These are phyloP conservation scores for Trichoderma guizhouense DNA, from an alignment of 2,329 filamentous ascomycete genomes.

Conservation along the genomic window DNA sequence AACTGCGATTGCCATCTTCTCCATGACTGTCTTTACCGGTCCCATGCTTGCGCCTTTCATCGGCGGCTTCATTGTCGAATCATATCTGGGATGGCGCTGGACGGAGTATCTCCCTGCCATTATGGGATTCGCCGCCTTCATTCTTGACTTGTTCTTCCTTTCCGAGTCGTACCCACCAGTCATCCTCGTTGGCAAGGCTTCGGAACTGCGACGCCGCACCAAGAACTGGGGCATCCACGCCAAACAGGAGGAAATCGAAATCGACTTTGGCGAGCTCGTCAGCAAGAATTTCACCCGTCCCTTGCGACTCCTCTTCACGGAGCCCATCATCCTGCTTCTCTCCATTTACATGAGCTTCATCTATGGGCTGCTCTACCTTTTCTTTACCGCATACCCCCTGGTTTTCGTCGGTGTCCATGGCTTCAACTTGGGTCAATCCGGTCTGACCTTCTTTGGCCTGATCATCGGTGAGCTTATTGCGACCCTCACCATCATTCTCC, in stretches of 20 bases:
- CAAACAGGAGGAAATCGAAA: slow-evolving; percentile 68
- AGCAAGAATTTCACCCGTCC: slow-evolving; percentile 66
- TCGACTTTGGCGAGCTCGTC: slow-evolving; percentile 61
- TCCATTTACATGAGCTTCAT: slow-evolving; percentile 73
- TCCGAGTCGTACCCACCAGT: slow-evolving; percentile 68
- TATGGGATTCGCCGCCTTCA: slow-evolving; percentile 60
- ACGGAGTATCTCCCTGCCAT: slow-evolving; percentile 63
- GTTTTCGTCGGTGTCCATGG: slow-evolving; percentile 73
- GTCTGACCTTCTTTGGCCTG: slow-evolving; percentile 84
- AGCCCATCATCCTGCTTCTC: slow-evolving; percentile 66
- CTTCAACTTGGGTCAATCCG: slow-evolving; percentile 66
- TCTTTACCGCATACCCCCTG: slow-evolving; percentile 79
- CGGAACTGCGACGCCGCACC: slow-evolving; percentile 59
- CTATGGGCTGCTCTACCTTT: slow-evolving; percentile 77
- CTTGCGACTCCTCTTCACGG: slow-evolving; percentile 61
- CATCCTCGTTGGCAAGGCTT: slow-evolving; percentile 59
- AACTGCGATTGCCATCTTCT: slow-evolving; percentile 42
- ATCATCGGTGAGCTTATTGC: slow-evolving; percentile 68
- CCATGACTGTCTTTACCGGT: slow-evolving; percentile 58
- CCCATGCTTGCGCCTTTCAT: slow-evolving; percentile 66
- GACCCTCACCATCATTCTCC: slow-evolving; percentile 58
- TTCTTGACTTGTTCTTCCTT: slow-evolving; percentile 59
- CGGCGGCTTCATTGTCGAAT: slow-evolving; percentile 63
- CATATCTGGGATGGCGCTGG: slow-evolving; percentile 69
- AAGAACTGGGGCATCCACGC: slow-evolving; percentile 70